Percentiles rank a stretch among this genome's conserved stretches.
Evolutionary conservation across 441 rosid genomes (phyloP).

Genomic region (Populus tomentosa): DNA sequence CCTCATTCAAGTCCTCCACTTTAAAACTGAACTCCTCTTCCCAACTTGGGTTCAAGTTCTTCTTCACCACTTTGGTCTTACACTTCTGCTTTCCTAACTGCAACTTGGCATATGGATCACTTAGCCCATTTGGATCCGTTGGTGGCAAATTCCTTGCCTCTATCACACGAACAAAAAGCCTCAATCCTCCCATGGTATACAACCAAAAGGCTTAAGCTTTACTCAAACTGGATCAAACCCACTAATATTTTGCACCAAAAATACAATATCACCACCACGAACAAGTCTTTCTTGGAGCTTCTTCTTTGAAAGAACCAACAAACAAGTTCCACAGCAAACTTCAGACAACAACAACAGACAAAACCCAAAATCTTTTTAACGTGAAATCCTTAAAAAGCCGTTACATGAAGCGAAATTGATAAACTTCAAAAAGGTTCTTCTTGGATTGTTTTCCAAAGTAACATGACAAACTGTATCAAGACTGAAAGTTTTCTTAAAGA

Average conservation of each 20-base stretch:
- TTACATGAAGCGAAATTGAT: not conserved
- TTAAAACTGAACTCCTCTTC: conserved; percentile 78
- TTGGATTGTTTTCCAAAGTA: not conserved
- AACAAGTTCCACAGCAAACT: not conserved
- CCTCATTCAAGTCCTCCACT: conserved; percentile 92
- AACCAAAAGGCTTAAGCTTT: not conserved
- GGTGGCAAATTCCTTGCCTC: conserved; percentile 86
- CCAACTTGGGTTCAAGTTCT: conserved; percentile 85
- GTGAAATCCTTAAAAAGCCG: not conserved
- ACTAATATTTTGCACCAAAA: not conserved
- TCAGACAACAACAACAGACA: not conserved
- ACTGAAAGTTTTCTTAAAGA: not conserved
- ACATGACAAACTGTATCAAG: not conserved
- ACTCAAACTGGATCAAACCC: conserved; percentile 3
- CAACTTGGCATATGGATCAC: conserved; percentile 86
- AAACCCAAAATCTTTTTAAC: not conserved
- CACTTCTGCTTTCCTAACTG: conserved; percentile 72
- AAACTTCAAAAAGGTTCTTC: not conserved
- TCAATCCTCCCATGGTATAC: conserved; percentile 34
- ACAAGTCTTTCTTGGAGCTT: not conserved
- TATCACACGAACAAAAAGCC: conserved; percentile 62
- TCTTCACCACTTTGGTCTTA: conserved; percentile 83
- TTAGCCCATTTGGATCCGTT: conserved; percentile 74
- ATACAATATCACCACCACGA: not conserved
- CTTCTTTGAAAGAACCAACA: not conserved